A percentile compares a stretch with the other conserved stretches of the same genome.
These are phyloP conservation scores for Tolypocladium ophioglossoides DNA, from an alignment of 2,329 filamentous ascomycete species.

Conservation along the genomic window DNA sequence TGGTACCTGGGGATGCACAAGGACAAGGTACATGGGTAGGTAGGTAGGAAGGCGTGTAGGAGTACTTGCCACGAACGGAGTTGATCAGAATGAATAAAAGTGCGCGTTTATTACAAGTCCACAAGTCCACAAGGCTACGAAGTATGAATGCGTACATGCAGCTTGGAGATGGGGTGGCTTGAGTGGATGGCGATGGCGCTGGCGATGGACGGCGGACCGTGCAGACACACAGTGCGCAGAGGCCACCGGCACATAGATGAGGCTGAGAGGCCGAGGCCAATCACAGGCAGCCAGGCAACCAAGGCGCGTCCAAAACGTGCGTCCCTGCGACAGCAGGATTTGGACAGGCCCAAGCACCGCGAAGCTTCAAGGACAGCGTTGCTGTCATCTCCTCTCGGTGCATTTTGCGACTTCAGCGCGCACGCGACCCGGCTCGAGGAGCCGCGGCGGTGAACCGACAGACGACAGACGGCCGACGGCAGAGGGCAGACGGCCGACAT, in stretches of 20 bases:
- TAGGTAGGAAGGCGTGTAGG: background rate
- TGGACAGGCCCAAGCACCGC: background rate
- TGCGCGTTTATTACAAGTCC: background rate
- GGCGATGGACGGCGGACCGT: too few relatives aligned
- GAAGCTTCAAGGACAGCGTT: background rate
- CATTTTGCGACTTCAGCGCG: background rate
- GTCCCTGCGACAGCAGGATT: background rate
- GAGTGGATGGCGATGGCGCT: too few relatives aligned
- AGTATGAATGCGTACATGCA: too few relatives aligned
- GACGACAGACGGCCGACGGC: constrained; percentile 4
- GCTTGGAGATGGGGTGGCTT: too few relatives aligned
- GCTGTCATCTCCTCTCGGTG: background rate
- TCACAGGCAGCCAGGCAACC: background rate
- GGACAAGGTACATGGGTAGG: background rate
- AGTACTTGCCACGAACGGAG: background rate
- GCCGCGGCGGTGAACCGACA: background rate
- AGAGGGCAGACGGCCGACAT: constrained; percentile 7
- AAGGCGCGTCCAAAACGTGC: background rate
- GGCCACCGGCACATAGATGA: background rate
- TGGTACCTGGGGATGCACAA: background rate
- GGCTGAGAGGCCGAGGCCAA: background rate
- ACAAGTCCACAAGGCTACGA: too few relatives aligned
- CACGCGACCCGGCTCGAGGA: background rate
- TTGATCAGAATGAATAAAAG: background rate
- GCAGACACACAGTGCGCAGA: background rate